Percentiles rank a stretch among this genome's conserved stretches.
Conservation (phyloP, 2,329 filamentous ascomycete genomes). For the Leptographium wingfieldii region DNA sequence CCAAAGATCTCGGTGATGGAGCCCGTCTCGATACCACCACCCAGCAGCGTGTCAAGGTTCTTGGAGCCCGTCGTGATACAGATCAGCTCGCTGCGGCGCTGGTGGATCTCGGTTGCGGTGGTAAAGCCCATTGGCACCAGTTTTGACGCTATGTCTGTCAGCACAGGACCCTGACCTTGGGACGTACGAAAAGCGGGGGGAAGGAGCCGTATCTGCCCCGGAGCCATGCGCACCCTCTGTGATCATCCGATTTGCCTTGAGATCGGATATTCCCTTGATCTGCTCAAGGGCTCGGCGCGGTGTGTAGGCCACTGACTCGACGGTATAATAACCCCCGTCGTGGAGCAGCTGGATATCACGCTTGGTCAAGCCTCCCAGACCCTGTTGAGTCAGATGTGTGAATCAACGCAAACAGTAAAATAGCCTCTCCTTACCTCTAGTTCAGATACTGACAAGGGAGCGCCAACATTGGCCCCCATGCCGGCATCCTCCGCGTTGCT, state of each 20-base stretch:
- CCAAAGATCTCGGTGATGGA: slow-evolving; percentile 98
- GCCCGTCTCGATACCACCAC: slow-evolving; percentile 90
- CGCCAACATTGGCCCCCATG: slow-evolving; percentile 68
- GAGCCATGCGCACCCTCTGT: slow-evolving; percentile 59
- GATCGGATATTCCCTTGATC: slow-evolving; percentile 95
- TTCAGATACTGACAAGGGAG: slow-evolving; percentile 76
- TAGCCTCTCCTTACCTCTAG: slow-evolving; percentile 55
- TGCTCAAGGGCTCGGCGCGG: slow-evolving; percentile 75
- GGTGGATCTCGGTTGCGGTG: slow-evolving; percentile 97
- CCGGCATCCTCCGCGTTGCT: slow-evolving; percentile 55
- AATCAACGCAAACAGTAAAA: not conserved
- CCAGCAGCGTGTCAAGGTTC: slow-evolving; percentile 86
- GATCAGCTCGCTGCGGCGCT: slow-evolving; percentile 89
- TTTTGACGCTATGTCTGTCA: slow-evolving; percentile 57
- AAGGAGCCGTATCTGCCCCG: not conserved
- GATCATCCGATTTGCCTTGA: slow-evolving; percentile 86
- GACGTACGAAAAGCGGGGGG: not conserved
- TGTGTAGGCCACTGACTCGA: slow-evolving; percentile 90
- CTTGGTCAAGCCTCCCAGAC: slow-evolving; percentile 78
- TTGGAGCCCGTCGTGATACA: slow-evolving; percentile 98
- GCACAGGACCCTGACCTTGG: not conserved
- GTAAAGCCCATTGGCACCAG: slow-evolving; percentile 98
- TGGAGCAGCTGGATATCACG: slow-evolving; percentile 88
- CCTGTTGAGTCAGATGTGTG: slow-evolving; percentile 35
- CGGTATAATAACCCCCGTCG: slow-evolving; percentile 87